A percentile compares a stretch with the other conserved stretches of the same genome.
Evolutionary conservation across 1,284 basidiomycete genomes (phyloP).

Genomic region (Sanghuangporus weigelae): DNA sequence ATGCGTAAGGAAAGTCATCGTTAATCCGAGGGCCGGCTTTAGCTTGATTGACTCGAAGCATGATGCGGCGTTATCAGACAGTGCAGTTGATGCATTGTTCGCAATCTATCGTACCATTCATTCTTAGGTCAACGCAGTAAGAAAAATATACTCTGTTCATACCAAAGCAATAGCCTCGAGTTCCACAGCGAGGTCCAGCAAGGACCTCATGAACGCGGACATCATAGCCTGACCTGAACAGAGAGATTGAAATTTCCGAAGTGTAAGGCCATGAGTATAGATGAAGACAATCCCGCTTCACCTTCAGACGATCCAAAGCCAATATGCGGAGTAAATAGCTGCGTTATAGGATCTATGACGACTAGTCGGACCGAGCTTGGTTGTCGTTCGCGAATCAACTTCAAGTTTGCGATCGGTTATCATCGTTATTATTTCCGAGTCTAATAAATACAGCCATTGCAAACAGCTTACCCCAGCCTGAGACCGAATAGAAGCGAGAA

Average conservation of each 20-base stretch:
- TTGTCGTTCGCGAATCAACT: conserved; percentile 4
- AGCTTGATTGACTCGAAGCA: conserved; percentile 35
- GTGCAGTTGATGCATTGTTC: conserved; percentile 37
- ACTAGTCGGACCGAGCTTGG: conserved; percentile 36
- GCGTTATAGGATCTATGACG: conserved; percentile 61
- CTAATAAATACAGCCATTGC: neutral
- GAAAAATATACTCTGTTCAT: conserved; percentile 19
- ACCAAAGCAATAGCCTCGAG: conserved; percentile 48
- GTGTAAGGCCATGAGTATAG: neutral
- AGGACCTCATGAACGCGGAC: conserved; percentile 61
- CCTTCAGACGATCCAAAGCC: conserved; percentile 63
- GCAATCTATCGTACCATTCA: conserved; percentile 32
- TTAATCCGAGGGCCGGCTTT: conserved; percentile 70
- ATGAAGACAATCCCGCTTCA: conserved; percentile 14
- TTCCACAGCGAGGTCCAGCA: conserved; percentile 46
- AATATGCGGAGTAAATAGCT: conserved; percentile 61
- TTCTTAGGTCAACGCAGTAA: conserved; percentile 8
- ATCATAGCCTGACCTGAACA: conserved; percentile 60
- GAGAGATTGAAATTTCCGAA: neutral
- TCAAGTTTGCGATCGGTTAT: neutral
- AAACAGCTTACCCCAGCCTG: conserved; percentile 28
- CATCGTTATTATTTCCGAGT: too few species aligned
- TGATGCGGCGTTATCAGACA: conserved; percentile 33
- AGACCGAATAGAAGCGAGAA: conserved; percentile 41
- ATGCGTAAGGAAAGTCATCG: conserved; percentile 68